Percentiles rank a stretch among this genome's conserved stretches.
phyloP scores from a whole-genome alignment of 768 basidiomycete species.

The Glaciozyma antarctica region DNA sequence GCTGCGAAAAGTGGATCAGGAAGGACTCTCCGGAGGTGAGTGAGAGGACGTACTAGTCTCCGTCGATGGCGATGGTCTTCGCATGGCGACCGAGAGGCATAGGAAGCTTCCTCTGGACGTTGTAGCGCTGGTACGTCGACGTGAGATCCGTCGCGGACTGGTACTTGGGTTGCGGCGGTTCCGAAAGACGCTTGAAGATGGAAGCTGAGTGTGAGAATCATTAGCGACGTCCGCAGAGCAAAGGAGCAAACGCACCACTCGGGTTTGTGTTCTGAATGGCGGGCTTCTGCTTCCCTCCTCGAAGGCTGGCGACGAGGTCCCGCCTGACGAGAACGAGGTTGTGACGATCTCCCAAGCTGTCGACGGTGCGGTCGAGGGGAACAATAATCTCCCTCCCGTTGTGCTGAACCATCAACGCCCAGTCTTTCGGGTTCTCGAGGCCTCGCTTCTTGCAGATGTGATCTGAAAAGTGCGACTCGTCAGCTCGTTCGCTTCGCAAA shows the following conservation, averaged over 20 bases:
- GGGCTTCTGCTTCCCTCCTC: background rate
- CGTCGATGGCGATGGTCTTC: slow-evolving; percentile 84
- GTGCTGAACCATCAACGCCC: slow-evolving; percentile 60
- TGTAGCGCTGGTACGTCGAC: slow-evolving; percentile 65
- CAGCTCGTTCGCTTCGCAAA: slow-evolving; percentile 3
- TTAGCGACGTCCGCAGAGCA: background rate
- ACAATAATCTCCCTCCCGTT: slow-evolving; percentile 63
- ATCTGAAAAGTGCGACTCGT: slow-evolving; percentile 1
- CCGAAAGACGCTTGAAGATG: slow-evolving; percentile 82
- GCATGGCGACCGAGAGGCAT: slow-evolving; percentile 87
- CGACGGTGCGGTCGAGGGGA: slow-evolving; percentile 91
- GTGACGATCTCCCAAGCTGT: slow-evolving; percentile 55
- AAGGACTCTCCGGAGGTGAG: slow-evolving; percentile 47
- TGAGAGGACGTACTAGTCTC: slow-evolving; percentile 51
- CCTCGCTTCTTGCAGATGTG: slow-evolving; percentile 48
- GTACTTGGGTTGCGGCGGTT: slow-evolving; percentile 51
- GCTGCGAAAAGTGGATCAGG: slow-evolving; percentile 4
- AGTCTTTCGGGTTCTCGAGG: slow-evolving; percentile 59
- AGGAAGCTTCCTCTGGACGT: slow-evolving; percentile 85
- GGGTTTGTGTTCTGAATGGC: slow-evolving; percentile 66
- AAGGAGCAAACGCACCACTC: slow-evolving; percentile 51
- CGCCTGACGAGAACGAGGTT: background rate
- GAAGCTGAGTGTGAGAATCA: slow-evolving; percentile 49
- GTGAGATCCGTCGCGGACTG: slow-evolving; percentile 65
- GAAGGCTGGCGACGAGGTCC: background rate